A percentile compares a stretch with the other conserved stretches of the same genome.
Evolutionary conservation across 2,329 filamentous ascomycete genomes (phyloP).

Genomic region (Aspergillus ochraceoroseus): DNA sequence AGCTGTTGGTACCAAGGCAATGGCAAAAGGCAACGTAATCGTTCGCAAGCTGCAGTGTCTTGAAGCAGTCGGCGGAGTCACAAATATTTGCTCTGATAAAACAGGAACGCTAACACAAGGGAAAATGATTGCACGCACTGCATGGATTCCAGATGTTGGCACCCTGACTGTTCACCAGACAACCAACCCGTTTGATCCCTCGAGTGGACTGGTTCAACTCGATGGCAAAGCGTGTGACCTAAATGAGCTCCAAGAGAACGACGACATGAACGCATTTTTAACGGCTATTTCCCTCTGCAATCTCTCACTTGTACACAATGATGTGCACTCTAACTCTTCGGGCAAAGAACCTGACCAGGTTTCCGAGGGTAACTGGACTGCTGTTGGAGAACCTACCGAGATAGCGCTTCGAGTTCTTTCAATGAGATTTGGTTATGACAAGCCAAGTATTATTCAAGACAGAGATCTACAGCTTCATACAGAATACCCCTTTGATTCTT

Average conservation of each 20-base stretch:
- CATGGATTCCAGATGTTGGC: constrained; percentile 52
- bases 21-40: constrained; percentile 52
- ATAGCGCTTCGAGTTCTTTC: constrained; percentile 64
- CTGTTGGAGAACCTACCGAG: constrained; percentile 61
- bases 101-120: constrained; percentile 53
- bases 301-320: constrained; percentile 48
- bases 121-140: constrained; percentile 58
- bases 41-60: constrained; percentile 52
- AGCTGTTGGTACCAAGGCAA: constrained; percentile 52
- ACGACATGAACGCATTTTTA: constrained; percentile 49
- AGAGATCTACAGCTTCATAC: constrained; percentile 31
- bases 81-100: constrained; percentile 56
- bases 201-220: constrained; percentile 46
- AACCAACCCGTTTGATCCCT: constrained; percentile 53
- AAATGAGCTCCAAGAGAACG: constrained; percentile 24
- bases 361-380: constrained; percentile 48
- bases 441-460: constrained; percentile 40
- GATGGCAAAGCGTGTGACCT: constrained; percentile 31
- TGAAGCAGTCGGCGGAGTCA: constrained; percentile 55
- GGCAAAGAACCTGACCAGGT: constrained; percentile 7
- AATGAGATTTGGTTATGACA: constrained; percentile 53
- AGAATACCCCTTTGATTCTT: constrained; percentile 67
- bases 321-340: constrained; percentile 15
- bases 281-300: constrained; percentile 54
- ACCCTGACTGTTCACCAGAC: constrained; percentile 51